These are phyloP conservation scores for Leccinum arenicola DNA, from an alignment of 768 basidiomycete species.

Conservation along the genomic window DNA sequence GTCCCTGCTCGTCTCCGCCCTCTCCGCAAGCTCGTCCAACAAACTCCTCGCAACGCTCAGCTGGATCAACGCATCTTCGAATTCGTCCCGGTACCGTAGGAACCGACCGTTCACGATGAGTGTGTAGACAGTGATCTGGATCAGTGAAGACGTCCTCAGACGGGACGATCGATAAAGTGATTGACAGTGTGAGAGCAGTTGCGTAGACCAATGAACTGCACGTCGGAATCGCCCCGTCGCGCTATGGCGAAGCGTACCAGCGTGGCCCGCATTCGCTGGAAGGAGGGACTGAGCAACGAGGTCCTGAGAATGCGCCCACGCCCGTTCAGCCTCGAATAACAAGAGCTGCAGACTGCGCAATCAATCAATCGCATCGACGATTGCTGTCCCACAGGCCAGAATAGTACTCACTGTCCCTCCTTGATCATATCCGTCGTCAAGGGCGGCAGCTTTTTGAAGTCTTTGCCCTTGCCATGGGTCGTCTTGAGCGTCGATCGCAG, in stretches of 20 bases:
- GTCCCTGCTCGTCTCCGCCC: constrained; percentile 71
- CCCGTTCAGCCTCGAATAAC: constrained; percentile 88
- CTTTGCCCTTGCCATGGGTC: constrained; percentile 85
- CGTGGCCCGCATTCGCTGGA: constrained; percentile 48
- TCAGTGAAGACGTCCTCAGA: constrained; percentile 53
- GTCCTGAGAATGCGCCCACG: constrained; percentile 88
- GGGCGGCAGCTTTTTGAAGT: constrained; percentile 81
- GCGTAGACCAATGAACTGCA: constrained; percentile 73
- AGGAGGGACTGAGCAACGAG: constrained; percentile 52
- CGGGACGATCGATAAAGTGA: constrained; percentile 51
- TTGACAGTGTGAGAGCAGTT: constrained; percentile 73
- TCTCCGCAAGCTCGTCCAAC: constrained; percentile 61
- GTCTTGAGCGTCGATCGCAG: constrained; percentile 80
- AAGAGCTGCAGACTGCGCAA: constrained; percentile 69
- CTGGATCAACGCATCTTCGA: constrained; percentile 71
- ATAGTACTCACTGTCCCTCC: constrained; percentile 72
- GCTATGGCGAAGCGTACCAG: constrained; percentile 62
- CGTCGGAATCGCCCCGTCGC: constrained; percentile 81
- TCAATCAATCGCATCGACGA: constrained; percentile 8
- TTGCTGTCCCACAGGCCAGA: constrained; percentile 2
- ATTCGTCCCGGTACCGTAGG: constrained; percentile 71
- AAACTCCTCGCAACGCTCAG: constrained; percentile 76
- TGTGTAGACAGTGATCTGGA: constrained; percentile 76
- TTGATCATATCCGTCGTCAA: constrained; percentile 67
- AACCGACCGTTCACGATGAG: constrained; percentile 82